A percentile compares a stretch with the other conserved stretches of the same genome.
phyloP scores from a whole-genome alignment of 139 green algal species.

The Ettlia oleoabundans region DNA sequence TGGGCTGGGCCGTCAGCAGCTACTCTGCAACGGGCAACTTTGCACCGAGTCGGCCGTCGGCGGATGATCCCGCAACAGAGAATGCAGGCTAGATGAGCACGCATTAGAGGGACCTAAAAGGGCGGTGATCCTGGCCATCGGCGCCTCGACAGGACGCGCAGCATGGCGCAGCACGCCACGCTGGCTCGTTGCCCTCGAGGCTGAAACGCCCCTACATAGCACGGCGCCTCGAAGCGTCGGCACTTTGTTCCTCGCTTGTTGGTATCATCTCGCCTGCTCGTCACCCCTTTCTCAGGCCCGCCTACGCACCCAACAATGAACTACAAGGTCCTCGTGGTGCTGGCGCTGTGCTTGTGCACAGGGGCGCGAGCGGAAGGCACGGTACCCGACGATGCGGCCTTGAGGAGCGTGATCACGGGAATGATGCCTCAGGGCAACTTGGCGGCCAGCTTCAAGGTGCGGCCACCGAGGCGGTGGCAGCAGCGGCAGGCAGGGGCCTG shows the following conservation, averaged over 20 bases:
- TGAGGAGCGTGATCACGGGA: neutral
- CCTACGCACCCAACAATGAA: no score
- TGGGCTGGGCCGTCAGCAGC: neutral
- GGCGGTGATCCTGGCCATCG: no score
- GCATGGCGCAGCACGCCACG: neutral
- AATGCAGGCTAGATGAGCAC: no score
- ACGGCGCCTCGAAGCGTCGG: neutral
- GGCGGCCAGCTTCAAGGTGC: neutral
- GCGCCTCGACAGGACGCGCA: neutral
- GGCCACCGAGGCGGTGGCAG: no score
- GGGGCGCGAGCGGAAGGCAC: neutral
- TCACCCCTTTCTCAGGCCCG: no score
- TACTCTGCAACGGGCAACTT: no score
- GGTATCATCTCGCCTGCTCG: no score
- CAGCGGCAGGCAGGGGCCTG: no score
- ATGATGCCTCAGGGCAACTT: neutral
- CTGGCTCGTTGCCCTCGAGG: neutral
- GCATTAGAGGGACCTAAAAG: no score
- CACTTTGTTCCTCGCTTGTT: no score
- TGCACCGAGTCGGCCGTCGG: no score
- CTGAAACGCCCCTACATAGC: neutral
- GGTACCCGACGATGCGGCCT: neutral
- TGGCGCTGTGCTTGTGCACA: neutral
- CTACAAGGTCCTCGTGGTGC: neutral
- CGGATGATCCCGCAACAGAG: no score